Conservation (phyloP, 164 flowering plant species). For the Aristolochia contorta region DNA sequence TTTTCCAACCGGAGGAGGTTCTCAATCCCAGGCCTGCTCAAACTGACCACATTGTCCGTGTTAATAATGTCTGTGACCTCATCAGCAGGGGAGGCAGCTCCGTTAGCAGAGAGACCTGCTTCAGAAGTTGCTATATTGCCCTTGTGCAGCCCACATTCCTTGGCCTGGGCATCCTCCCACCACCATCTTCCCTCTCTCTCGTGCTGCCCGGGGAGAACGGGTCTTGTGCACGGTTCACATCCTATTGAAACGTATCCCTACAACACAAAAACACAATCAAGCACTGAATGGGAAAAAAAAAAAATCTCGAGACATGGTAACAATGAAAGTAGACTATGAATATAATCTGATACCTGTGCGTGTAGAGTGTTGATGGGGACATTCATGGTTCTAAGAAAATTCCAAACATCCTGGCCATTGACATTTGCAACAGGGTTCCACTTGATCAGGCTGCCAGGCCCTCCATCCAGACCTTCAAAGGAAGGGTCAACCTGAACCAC, state of each 20-base stretch:
- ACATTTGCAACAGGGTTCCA: conserved; percentile 95
- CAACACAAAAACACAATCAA: not conserved
- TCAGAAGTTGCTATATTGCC: conserved; percentile 52
- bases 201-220: conserved; percentile 89
- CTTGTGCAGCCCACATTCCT: conserved; percentile 98
- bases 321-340: not conserved
- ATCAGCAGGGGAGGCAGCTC: conserved; percentile 24
- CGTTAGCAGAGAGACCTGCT: conserved; percentile 17
- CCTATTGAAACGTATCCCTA: conserved; percentile 82
- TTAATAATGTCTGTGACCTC: conserved; percentile 47
- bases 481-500: conserved; percentile 80
- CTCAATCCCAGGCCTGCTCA: conserved; percentile 72
- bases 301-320: not conserved
- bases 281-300: not conserved
- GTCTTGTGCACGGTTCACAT: conserved; percentile 96
- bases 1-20: conserved; percentile 52
- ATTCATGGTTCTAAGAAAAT: conserved; percentile 71
- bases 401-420: conserved; percentile 62
- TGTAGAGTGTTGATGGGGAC: conserved; percentile 87
- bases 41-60: conserved; percentile 34
- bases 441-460: conserved; percentile 75
- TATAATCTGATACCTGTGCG: conserved; percentile 19
- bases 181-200: conserved; percentile 99
- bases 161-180: conserved; percentile 99
- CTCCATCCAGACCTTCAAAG: conserved; percentile 86